These are phyloP conservation scores for Globisporangium viniferum DNA, from an alignment of 352 stramenopile genomes.

Conservation along the genomic window DNA sequence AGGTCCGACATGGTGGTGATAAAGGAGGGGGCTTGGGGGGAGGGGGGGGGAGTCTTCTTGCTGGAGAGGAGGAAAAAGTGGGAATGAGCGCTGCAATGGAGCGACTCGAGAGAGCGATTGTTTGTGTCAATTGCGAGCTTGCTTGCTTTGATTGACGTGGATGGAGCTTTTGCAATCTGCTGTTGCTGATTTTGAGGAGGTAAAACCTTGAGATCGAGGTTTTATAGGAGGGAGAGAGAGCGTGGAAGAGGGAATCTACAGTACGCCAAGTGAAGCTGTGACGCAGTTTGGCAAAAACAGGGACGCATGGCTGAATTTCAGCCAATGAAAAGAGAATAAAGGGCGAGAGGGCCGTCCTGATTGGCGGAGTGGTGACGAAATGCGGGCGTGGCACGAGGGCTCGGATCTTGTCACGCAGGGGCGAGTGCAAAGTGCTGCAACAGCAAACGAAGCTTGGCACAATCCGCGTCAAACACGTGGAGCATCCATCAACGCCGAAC, in stretches of 20 bases:
- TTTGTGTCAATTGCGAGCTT: too few species aligned
- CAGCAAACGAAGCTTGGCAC: background rate
- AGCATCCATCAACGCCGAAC: background rate
- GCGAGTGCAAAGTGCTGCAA: background rate
- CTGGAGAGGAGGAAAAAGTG: slow-evolving; percentile 17
- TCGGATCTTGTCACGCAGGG: background rate
- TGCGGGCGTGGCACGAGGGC: background rate
- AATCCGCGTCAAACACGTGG: background rate
- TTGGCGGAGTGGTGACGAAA: slow-evolving; percentile 7
- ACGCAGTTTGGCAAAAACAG: slow-evolving; percentile 4
- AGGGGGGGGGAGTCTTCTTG: slow-evolving; percentile 4
- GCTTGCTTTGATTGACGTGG: too few species aligned
- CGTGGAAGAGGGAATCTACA: background rate
- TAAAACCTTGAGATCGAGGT: background rate
- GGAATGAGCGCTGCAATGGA: slow-evolving; percentile 5
- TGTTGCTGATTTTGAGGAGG: background rate
- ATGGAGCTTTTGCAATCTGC: too few species aligned
- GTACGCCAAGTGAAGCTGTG: background rate
- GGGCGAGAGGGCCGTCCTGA: background rate
- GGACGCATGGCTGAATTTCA: background rate
- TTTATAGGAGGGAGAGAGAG: background rate
- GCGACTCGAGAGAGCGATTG: background rate
- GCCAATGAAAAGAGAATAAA: background rate
- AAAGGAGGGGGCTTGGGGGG: background rate
- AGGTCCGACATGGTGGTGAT: slow-evolving; percentile 69